phyloP scores from a whole-genome alignment of 2,329 filamentous ascomycete genomes.

The Sporothrix inflata region DNA sequence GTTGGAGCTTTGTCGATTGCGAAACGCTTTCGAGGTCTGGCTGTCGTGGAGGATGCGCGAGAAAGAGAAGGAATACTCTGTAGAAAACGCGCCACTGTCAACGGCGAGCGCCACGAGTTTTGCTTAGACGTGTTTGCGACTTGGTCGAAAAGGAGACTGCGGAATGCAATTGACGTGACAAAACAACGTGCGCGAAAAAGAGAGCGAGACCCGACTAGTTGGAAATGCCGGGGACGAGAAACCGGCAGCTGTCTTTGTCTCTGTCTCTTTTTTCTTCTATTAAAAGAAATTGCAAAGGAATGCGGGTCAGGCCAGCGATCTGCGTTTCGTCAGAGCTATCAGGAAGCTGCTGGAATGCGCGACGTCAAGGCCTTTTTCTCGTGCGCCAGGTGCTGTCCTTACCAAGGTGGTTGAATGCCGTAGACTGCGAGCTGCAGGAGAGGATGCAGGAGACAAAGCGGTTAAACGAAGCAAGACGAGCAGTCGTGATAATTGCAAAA shows the following conservation, averaged over 20 bases:
- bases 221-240: not conserved
- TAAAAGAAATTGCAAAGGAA: conserved; percentile 18
- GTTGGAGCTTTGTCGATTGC: not conserved
- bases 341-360: conserved; percentile 14
- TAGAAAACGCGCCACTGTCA: not conserved
- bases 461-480: not conserved
- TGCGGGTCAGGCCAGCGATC: conserved; percentile 27
- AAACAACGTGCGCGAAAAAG: not conserved
- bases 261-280: not conserved
- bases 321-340: conserved; percentile 23
- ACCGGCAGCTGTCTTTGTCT: not conserved
- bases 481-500: not conserved
- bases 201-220: not conserved
- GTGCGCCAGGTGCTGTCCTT: not conserved
- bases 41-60: not conserved
- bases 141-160: not conserved
- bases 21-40: not conserved
- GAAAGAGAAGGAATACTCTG: not conserved
- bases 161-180: not conserved
- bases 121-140: not conserved
- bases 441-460: not conserved
- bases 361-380: not conserved
- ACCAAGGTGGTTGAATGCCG: not conserved
- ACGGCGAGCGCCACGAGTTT: conserved; percentile 6
- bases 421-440: not conserved